These are phyloP conservation scores for Allium sativum DNA, from an alignment of 106 monocot genomes.

Conservation along the genomic window DNA sequence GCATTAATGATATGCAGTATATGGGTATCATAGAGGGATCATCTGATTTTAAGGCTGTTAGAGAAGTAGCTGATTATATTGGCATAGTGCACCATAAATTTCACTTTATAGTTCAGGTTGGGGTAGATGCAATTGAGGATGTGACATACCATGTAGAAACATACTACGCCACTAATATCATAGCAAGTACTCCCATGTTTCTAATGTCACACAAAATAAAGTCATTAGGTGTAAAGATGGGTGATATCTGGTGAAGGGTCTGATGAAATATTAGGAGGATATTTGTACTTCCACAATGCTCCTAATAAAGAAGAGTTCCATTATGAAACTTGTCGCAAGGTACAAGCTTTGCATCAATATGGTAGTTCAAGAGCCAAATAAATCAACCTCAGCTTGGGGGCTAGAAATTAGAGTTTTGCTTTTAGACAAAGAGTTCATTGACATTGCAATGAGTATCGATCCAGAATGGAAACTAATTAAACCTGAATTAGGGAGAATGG, in stretches of 20 bases:
- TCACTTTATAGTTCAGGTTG: conserved; percentile 47
- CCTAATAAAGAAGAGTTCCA: conserved; percentile 64
- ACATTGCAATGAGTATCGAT: conserved; percentile 52
- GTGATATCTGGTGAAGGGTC: conserved; percentile 57
- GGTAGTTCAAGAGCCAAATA: conserved; percentile 56
- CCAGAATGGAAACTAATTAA: conserved; percentile 49
- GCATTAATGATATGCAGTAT: no score
- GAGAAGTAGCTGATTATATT: conserved; percentile 49
- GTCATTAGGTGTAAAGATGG: conserved; percentile 55
- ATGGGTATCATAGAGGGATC: conserved; percentile 35
- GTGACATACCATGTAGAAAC: conserved; percentile 53
- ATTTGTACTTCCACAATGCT: conserved; percentile 57
- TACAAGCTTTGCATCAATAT: conserved; percentile 54
- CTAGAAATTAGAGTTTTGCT: conserved; percentile 49
- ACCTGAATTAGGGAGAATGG: conserved; percentile 32
- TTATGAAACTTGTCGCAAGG: conserved; percentile 44
- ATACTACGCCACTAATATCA: conserved; percentile 49
- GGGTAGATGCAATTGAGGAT: conserved; percentile 58
- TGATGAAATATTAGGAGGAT: conserved; percentile 62
- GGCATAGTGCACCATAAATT: conserved; percentile 70
- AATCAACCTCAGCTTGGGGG: conserved; percentile 51
- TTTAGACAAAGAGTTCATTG: conserved; percentile 53
- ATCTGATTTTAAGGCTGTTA: conserved; percentile 55
- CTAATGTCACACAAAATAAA: conserved; percentile 56
- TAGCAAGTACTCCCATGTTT: conserved; percentile 65